Evolutionary conservation across 2,329 filamentous ascomycete genomes (phyloP).

Genomic region (Sporothrix protearum): DNA sequence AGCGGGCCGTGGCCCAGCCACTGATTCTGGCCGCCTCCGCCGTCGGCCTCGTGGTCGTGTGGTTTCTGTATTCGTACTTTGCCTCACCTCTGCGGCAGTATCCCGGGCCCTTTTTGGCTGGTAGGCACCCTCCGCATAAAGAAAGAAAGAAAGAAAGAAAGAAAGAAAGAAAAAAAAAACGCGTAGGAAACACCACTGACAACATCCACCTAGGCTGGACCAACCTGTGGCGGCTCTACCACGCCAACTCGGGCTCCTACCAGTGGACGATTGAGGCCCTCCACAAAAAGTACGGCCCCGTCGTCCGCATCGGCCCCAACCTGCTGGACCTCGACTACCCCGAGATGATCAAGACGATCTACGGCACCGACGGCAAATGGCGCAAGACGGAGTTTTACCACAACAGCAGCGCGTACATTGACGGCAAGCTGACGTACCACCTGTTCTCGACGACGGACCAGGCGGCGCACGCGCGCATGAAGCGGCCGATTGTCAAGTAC

Average conservation of each 20-base stretch:
- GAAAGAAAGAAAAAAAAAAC: too few relatives aligned
- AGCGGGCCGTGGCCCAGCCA: background rate
- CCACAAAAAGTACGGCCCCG: conserved; percentile 36
- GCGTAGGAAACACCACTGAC: too few relatives aligned
- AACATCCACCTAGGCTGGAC: too few relatives aligned
- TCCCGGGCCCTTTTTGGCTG: background rate
- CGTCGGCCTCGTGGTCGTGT: background rate
- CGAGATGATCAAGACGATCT: conserved; percentile 39
- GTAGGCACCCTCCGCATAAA: too few relatives aligned
- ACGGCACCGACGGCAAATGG: conserved; percentile 34
- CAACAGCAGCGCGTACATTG: conserved; percentile 28
- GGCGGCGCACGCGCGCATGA: conserved; percentile 35
- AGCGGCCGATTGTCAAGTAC: conserved; percentile 39
- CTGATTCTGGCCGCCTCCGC: background rate
- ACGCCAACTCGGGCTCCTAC: conserved; percentile 26
- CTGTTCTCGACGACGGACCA: conserved; percentile 39
- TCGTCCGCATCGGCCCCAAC: conserved; percentile 43
- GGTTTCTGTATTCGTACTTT: background rate
- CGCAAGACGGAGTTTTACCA: conserved; percentile 18
- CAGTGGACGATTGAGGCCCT: conserved; percentile 33
- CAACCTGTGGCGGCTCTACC: background rate
- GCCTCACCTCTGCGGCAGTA: background rate
- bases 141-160: too few relatives aligned
- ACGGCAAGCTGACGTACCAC: conserved; percentile 38
- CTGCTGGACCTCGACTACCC: conserved; percentile 39